Conservation (phyloP, 768 basidiomycete species). For the Podaxis carcinomalis region DNA sequence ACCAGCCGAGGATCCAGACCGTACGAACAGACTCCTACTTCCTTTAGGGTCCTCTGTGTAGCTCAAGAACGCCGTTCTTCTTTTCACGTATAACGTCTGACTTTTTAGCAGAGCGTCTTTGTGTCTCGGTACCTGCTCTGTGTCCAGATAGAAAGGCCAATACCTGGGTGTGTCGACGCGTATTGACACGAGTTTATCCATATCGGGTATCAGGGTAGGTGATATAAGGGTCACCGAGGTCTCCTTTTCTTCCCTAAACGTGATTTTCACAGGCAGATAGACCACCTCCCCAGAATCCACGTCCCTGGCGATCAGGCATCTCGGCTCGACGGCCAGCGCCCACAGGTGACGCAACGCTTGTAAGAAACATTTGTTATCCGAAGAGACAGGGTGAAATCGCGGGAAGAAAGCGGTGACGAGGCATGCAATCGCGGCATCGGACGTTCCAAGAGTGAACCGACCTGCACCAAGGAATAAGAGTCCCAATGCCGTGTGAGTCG, state of each 20-base stretch:
- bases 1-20: conserved; percentile 80
- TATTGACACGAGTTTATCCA: conserved; percentile 77
- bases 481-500: conserved; percentile 87
- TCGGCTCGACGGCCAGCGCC: conserved; percentile 92
- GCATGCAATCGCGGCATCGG: conserved; percentile 86
- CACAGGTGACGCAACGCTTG: conserved; percentile 94
- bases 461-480: conserved; percentile 93
- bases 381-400: conserved; percentile 70
- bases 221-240: conserved; percentile 76
- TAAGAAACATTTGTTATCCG: conserved; percentile 86
- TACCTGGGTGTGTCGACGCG: conserved; percentile 92
- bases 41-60: conserved; percentile 94
- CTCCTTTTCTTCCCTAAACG: conserved; percentile 61
- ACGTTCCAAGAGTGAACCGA: conserved; percentile 86
- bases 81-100: conserved; percentile 89
- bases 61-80: conserved; percentile 86
- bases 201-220: conserved; percentile 88
- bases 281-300: conserved; percentile 89
- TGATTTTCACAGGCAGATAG: conserved; percentile 89
- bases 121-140: conserved; percentile 62
- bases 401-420: conserved; percentile 93
- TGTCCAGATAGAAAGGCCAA: conserved; percentile 88
- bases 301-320: conserved; percentile 88
- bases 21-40: conserved; percentile 85
- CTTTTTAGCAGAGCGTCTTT: conserved; percentile 63